Evolutionary conservation across 75 land plant species (phyloP), one percentile per base, ranked within the genome.

Genomic region (Pinus taeda): DNA sequence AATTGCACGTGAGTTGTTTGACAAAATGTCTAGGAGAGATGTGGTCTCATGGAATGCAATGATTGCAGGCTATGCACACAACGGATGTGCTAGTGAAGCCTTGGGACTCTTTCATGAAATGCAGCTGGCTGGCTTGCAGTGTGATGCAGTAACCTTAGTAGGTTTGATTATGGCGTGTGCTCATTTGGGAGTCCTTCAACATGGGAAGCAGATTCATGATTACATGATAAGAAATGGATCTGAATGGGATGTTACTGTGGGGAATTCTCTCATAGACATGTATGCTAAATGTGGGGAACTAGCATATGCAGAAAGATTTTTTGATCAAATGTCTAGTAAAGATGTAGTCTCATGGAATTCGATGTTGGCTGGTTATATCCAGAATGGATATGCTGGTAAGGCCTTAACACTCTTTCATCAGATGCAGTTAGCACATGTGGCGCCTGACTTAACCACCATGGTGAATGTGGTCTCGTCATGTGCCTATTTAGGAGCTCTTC

Each of bases 41-140:
- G 80, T 83, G 57, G 87, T 83, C 14, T 81, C 90, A 72, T 88
- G 87, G 87, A 88, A 85, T 76, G 57, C 80, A 0, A 76, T 88
- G 83, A 85, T 85, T 58, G 45, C 21, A 15, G 92, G 90, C 7
- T 83, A 83, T 73, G 60, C 75, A 53, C 81, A 79, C 57, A 53
- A 33, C 17, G 75, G 88, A 13, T 74, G 74, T 55, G 85, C 83
- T 8, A 82, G 84, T 13, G 59, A 77, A 15, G 88, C 59, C 53
- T 78, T 88, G 73, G 78, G 76, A 73, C 39, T 85, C 45, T 83
- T 90, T 63, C 77, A 80, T 36, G 76, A 80, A 17, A 83, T 90
- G 88, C 49, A 63, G 53, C 33, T 4, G 18, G 33, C 4, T 42
- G 78, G 80, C 39, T 17, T 83, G 22, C 64, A 67, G 36, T 8